Evolutionary conservation across 169 alveolate species (phyloP), one percentile per base, ranked within the genome.

Genomic region (Ichthyophthirius multifiliis): DNA sequence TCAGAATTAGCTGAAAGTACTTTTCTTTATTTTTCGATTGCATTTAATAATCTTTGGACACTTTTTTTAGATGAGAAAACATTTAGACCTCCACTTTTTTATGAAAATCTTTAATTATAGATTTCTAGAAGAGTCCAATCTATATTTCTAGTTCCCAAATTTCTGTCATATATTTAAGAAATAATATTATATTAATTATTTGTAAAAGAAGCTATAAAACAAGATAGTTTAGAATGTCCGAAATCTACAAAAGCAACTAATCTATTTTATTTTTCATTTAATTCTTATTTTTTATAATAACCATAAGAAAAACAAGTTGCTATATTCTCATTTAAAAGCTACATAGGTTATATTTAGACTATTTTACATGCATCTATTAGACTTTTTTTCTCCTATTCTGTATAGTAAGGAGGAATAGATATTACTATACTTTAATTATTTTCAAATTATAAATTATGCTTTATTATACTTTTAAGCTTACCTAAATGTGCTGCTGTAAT

Each of bases 271-370:
- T 93, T 94, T 31, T 96, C 98, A 45, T 90, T 95, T 63, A 98
- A 96, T 75, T 96, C 98, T 43, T 90, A 89, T 81, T 94, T 90
- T 81, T 99, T 93, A 88, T 96, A 97, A 82, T 98, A 95, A 2
- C 99, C 99, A 86, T 98, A 98, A 86, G 96, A 98, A 34, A 98
- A 92, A 9, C 99, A 98, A 65, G 97, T 96, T 1, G 99, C 99
- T 45, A 99, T 95, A 65, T 95, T 93, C 76, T 98, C 99, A 81
- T 97, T 96, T 62, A 98, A 89, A 34, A 98, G 83, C 64, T 98
- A 91, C 41, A 96, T 81, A 46, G 98, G 94, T 41, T 97, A 92
- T 10, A 97, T 90, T 9, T 98, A 98, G n/a, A 99, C 98, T 13
- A 98, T 96, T 43, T 91, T 87, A 31, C 96, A 88, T 4, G 99